These are phyloP conservation scores for Hypomontagnella submonticulosa DNA, from an alignment of 495 filamentous ascomycete genomes.

Conservation along the genomic window DNA sequence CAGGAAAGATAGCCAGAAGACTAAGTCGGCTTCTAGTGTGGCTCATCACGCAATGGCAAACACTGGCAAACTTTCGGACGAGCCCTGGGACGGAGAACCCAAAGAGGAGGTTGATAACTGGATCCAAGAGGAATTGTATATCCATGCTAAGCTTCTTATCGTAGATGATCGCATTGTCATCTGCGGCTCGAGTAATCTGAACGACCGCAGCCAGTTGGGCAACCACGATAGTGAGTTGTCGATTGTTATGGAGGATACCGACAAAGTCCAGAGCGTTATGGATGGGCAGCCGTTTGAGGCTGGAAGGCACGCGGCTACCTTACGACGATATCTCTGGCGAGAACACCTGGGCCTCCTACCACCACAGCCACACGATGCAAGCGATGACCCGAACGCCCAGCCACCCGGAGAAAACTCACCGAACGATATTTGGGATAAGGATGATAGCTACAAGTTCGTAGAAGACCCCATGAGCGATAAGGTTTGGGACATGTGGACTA, in stretches of 20 bases:
- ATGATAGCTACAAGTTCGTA: slow-evolving; percentile 78
- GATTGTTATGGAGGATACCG: slow-evolving; percentile 89
- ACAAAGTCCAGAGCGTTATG: slow-evolving; percentile 79
- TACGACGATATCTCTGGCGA: slow-evolving; percentile 88
- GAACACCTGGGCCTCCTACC: slow-evolving; percentile 90
- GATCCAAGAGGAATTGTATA: slow-evolving; percentile 94
- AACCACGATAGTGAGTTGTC: slow-evolving; percentile 92
- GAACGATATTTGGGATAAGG: slow-evolving; percentile 72
- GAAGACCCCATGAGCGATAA: slow-evolving; percentile 82
- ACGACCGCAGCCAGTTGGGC: slow-evolving; percentile 91
- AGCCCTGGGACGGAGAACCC: slow-evolving; percentile 74
- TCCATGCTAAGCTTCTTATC: slow-evolving; percentile 90
- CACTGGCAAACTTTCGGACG: slow-evolving; percentile 71
- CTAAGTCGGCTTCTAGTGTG: slow-evolving; percentile 71
- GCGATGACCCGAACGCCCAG: slow-evolving; percentile 80
- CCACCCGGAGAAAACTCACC: slow-evolving; percentile 76
- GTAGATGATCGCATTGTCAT: slow-evolving; percentile 84
- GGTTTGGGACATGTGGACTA: slow-evolving; percentile 88
- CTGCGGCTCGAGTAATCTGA: slow-evolving; percentile 91
- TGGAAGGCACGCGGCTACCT: slow-evolving; percentile 78
- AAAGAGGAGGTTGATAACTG: slow-evolving; percentile 84
- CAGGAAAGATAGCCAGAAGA: slow-evolving; percentile 57
- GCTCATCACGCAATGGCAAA: slow-evolving; percentile 84
- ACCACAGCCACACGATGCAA: slow-evolving; percentile 76
- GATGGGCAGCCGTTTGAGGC: slow-evolving; percentile 79